Base-by-base conservation (phyloP, 768 basidiomycete genomes). In the Rubroboletus satanas region DNA sequence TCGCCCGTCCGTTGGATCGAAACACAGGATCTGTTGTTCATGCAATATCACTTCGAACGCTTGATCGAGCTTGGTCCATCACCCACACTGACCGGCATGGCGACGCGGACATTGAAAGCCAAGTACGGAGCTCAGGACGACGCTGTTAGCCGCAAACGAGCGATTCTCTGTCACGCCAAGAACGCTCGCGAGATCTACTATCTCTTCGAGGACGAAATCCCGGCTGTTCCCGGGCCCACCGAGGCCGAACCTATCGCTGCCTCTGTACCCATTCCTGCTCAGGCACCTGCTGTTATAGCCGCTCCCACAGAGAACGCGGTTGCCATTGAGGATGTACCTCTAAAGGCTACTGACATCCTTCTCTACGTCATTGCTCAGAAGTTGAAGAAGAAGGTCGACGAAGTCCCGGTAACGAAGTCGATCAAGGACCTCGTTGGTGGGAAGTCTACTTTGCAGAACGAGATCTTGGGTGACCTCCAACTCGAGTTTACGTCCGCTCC, bases 1-100 rank as follows among this genome's bases (percentile, higher is more conserved):
- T 98, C 96, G 1, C 95, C 97, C 7, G 96, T 99, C 18, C 89
- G 95, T 47, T 99, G 97, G 97, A 99, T 99, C 64, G 91, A 98
- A 76, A 99, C 96, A 0, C 97, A 99, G 69, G 97, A 99, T 66
- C 81, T 90, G 26, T 81, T 99, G 53, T 99, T 99, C 78, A 81
- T 79, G 10, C 73, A 84, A 9, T 97, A 84, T 78, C 77, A 79
- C 43, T 97, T 97, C 65, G 96, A 98, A 72, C 86, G 97, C 15
- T 80, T 98, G 64, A 88, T 99, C 64, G 97, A 99, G 70, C 77
- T 99, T 49, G 97, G 97, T 32, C 97, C 97, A 38, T 93, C 93
- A 5, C 97, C 97, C 2, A 98, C 94, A 10, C 81, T 99, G 51
- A 93, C 92, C 10, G 96, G 94, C 33, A 96, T 96, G 94, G 93